These are phyloP conservation scores for Oenanthe javanica DNA, from an alignment of 140 eudicot species.

Conservation along the genomic window DNA sequence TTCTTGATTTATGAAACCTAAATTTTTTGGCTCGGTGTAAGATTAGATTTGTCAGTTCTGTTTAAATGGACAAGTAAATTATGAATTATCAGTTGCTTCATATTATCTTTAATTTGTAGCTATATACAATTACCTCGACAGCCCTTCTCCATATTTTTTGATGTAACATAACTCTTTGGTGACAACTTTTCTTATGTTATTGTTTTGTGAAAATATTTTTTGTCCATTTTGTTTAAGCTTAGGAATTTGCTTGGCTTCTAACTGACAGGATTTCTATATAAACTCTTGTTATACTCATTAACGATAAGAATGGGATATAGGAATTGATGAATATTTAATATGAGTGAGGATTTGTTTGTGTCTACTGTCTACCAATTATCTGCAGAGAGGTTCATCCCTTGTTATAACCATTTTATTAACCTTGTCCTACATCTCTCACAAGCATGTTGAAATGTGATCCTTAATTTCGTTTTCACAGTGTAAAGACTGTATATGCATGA, in stretches of 20 bases:
- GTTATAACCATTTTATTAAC: not conserved
- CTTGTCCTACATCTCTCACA: not conserved
- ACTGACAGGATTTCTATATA: not conserved
- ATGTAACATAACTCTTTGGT: too few species aligned
- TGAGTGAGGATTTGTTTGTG: not conserved
- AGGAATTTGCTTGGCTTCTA: not conserved
- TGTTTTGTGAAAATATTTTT: too few species aligned
- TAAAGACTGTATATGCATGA: not conserved
- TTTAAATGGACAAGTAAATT: too few species aligned
- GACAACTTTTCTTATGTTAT: too few species aligned
- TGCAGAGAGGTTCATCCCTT: not conserved
- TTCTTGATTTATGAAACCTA: too few species aligned
- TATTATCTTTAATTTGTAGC: too few species aligned
- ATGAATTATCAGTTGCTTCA: too few species aligned
- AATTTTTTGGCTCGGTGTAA: too few species aligned
- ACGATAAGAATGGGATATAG: not conserved
- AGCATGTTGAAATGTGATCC: not conserved
- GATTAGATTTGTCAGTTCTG: too few species aligned
- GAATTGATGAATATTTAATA: not conserved
- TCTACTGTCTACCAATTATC: not conserved
- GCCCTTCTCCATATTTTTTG: too few species aligned
- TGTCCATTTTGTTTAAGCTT: too few species aligned
- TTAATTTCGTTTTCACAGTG: not conserved
- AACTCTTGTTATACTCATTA: not conserved
- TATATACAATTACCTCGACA: too few species aligned